Conservation (phyloP, 257 asterid species). For the Phtheirospermum japonicum region DNA sequence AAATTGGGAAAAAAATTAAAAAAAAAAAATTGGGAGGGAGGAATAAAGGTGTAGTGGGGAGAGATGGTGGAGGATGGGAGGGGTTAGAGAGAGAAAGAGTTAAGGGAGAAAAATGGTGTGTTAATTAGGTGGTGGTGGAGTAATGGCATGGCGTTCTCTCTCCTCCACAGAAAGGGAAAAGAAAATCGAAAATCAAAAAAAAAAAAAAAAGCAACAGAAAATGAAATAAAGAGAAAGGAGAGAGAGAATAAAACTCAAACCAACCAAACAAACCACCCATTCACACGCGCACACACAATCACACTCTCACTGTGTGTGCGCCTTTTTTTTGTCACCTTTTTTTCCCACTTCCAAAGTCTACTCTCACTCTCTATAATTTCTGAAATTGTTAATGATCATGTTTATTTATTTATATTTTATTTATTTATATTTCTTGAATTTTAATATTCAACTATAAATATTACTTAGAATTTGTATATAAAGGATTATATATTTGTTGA, state of each 20-base stretch:
- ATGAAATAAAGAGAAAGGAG: not conserved
- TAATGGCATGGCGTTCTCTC: constrained; percentile 3
- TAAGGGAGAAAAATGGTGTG: constrained; percentile 12
- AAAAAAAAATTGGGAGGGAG: not conserved
- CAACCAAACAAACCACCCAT: not conserved
- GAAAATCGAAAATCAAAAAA: too few species aligned
- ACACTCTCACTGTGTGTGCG: constrained; percentile 1
- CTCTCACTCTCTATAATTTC: not conserved
- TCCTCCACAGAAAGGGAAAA: constrained; percentile 8
- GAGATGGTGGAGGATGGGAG: not conserved
- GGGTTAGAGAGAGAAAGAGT: constrained; percentile 20
- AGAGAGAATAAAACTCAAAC: constrained; percentile 12
- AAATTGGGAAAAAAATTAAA: not conserved
- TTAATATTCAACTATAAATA: too few species aligned
- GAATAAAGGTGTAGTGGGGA: constrained; percentile 15
- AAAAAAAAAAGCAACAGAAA: not conserved
- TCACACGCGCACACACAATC: constrained; percentile 7
- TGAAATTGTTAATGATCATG: too few species aligned
- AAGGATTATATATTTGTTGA: too few species aligned
- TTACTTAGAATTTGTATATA: too few species aligned
- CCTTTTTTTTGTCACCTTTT: not conserved
- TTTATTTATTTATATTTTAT: too few species aligned
- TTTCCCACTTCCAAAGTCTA: not conserved
- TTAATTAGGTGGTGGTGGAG: not conserved
- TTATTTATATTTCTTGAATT: too few species aligned